Evolutionary conservation across 2,329 filamentous ascomycete species (phyloP), one percentile per base, ranked within the genome.

Genomic region (Ophiostoma ulmi): DNA sequence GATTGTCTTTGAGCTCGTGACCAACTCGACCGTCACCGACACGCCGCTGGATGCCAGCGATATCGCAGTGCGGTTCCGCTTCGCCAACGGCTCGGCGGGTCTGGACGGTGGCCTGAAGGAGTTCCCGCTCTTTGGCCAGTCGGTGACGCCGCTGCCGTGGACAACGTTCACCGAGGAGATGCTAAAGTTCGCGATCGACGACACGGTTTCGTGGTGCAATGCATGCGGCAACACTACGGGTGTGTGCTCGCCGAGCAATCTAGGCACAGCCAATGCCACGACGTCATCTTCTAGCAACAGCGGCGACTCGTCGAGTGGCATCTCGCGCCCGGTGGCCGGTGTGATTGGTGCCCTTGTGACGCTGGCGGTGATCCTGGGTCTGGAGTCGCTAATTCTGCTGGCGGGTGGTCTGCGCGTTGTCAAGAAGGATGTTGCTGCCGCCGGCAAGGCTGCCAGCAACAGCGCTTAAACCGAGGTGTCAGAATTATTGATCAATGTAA

Each of bases 291-390:
- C 35, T n/a, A 55, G 31, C 26, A 17, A 48, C 48, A 41, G 75
- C 35, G 76, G 76, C n/a, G 72, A 74, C 22, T 73, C 73, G 26
- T 74, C 73, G 31, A 78, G 80, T 69, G 84, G 86, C 10, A 83
- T 96, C 38, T 90, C 89, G 68, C 87, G 84, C 52, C 84, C 87
- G 6, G 88, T 94, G n/a, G 92, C 91, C 0, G 92, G 93, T 69
- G 92, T 94, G 5, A 93, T 96, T 68, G 89, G 92, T 64, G 91
- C 93, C 63, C 79, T 93, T 74, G 83, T 91, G 52, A 86, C 85
- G 0, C 78, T 87, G 5, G 80, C 81, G 11, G 83, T 85, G 13
- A 80, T 87, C 20, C 78, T 85, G 58, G 81, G 79, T 17, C 52
- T 83, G 26, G 80, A 84, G 76, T 81, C 77, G 11, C 76, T 83